Evolutionary conservation across 2,329 filamentous ascomycete species (phyloP), one percentile per base, ranked within the genome.

Genomic region (Phialocephala subalpina): DNA sequence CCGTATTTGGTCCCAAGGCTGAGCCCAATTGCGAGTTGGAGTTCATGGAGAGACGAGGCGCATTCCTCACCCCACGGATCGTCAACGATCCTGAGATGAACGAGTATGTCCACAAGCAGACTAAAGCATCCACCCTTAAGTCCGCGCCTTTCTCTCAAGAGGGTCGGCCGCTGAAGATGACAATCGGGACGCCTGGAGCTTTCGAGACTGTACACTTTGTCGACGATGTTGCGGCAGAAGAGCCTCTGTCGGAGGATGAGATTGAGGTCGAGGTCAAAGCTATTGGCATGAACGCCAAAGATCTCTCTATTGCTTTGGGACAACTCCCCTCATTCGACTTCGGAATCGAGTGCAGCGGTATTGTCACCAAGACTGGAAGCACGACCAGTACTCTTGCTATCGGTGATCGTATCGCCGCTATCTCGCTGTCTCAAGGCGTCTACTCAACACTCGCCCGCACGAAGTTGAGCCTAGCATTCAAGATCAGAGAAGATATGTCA

Each of bases 301-400:
- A 80, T 65, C 67, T 80, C 20, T 60, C 71, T 18, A 66, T 73
- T 2, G 70, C 73, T 4, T 75, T 75, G 67, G 79, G 79, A 2
- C 74, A 79, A 42, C 52, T 76, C 14, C 67, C 72, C 14, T 68
- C 69, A n/a, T 58, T 67, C 0, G 68, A 73, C n/a, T 71, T 80
- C 45, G 78, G 79, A 18, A 66, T 72, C 11, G 79, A 80, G 60
- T 79, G 72, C 60, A 76, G 73, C 69, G 79, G 79, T 52, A 58
- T 78, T 33, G 68, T 80, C 7, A 72, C 70, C 7, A 70, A 67
- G 9, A 67, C 76, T 22, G 79, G 79, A 12, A 70, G 65, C 16
- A 72, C 72, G 16, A 73, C 71, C 8, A 70, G 64, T 5, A 61
- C 72, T 25, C 64, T 78, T 20, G 60, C 69, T 27, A 66, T 74